Evolutionary conservation across 2,329 filamentous ascomycete species (phyloP), one percentile per base, ranked within the genome.

Genomic region (Alternaria burnsii): DNA sequence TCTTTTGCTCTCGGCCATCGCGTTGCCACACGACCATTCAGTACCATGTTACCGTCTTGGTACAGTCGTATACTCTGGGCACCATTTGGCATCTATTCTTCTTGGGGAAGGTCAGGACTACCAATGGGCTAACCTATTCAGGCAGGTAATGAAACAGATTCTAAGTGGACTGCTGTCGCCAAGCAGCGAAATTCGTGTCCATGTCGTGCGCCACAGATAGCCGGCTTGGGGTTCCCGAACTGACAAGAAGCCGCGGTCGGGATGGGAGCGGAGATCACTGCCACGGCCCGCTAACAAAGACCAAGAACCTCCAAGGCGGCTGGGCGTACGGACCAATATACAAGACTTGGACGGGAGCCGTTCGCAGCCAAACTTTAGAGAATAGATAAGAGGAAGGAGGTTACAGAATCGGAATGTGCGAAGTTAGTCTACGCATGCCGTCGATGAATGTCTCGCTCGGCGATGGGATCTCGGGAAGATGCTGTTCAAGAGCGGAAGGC

Each of bases 21-120:
- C 28, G 58, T 55, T 9, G 55, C 42, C 52, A 56, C 24, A 56
- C 48, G 36, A 54, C 52, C 42, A 26, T 34, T 52, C 24, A 30
- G 44, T 24, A 43, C 36, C 26, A 42, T 30, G 58, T 51, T 56
- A 38, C 38, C 32, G 59, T 57, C 62, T 64, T 64, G 62, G 62
- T 52, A 60, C 46, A 28, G 48, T 52, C 24, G 26, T 43, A 55
- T 47, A 22, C 22, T 63, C 59, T 62, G 52, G 62, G 59, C 59
- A 50, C 11, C 14, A 22, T 47, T 62, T 65, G 59, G 59, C 59
- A 50, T 59, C 54, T 40, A 65, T 57, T 22, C 62, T 65, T n/a
- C 4, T 52, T 65, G 28, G 12, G 60, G 62, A 65, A 65, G 62
- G 62, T 65, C 56, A 36, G 14, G 18, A 40, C 50, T 43, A 26